Evolutionary conservation across 768 basidiomycete genomes (phyloP).

Genomic region (Holtermanniella nyarrowii): DNA sequence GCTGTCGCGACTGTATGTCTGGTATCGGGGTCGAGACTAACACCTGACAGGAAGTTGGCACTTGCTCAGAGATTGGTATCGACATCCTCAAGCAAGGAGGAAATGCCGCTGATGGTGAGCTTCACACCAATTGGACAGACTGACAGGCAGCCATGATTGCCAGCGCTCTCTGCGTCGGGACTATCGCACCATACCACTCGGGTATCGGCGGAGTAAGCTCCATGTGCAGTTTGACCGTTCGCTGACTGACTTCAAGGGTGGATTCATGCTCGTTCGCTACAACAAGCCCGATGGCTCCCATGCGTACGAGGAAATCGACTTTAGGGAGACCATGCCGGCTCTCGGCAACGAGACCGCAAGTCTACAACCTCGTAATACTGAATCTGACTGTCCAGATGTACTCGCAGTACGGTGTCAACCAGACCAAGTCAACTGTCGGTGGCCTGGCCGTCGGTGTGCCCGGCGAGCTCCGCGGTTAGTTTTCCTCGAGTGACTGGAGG

Average conservation of each 20-base stretch:
- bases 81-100: constrained; percentile 26
- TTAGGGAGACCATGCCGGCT: constrained; percentile 30
- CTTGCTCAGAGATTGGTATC: constrained; percentile 26
- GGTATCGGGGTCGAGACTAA: background rate
- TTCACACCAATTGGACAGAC: background rate
- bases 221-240: background rate
- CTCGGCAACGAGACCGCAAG: constrained; percentile 27
- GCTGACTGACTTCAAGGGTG: constrained; percentile 10
- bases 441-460: constrained; percentile 35
- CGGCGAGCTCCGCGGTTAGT: constrained; percentile 30
- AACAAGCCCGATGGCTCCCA: constrained; percentile 12
- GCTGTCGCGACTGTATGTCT: constrained; percentile 13
- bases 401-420: constrained; percentile 10
- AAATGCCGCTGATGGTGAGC: constrained; percentile 27
- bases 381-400: constrained; percentile 12
- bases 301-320: constrained; percentile 23
- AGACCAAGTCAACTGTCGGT: constrained; percentile 30
- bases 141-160: constrained; percentile 18
- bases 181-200: constrained; percentile 27
- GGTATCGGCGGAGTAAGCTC: constrained; percentile 29
- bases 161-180: constrained; percentile 26
- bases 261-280: constrained; percentile 30
- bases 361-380: background rate
- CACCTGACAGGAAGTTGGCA: constrained; percentile 22
- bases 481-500: background rate